These are phyloP conservation scores for Saccharata proteae DNA, from an alignment of 2,329 filamentous ascomycete species.

Conservation along the genomic window DNA sequence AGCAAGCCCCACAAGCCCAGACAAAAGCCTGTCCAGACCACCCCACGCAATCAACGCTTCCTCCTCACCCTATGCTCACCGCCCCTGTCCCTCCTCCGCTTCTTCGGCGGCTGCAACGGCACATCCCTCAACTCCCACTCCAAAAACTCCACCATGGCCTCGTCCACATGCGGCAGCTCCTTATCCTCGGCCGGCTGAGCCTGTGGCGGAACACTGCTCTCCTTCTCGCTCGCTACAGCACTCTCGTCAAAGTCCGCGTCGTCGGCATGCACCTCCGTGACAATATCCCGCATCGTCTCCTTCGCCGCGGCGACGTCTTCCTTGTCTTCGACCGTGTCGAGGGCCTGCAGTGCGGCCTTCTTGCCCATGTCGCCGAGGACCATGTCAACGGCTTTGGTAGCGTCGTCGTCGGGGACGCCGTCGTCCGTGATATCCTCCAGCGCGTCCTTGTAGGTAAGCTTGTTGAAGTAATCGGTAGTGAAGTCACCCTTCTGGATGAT, in stretches of 20 bases:
- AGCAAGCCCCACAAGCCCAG: too few species aligned
- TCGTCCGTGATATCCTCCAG: slow-evolving; percentile 40
- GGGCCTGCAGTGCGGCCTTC: slow-evolving; percentile 48
- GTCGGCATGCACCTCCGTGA: slow-evolving; percentile 40
- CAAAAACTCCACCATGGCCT: slow-evolving; percentile 6
- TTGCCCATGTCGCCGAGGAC: slow-evolving; percentile 46
- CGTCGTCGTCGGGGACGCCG: slow-evolving; percentile 19
- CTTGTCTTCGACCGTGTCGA: slow-evolving; percentile 82
- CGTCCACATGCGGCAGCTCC: slow-evolving; percentile 6
- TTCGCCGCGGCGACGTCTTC: slow-evolving; percentile 86
- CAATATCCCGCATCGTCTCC: slow-evolving; percentile 76
- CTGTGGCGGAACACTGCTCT: slow-evolving; percentile 10
- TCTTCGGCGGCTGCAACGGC: slow-evolving; percentile 6
- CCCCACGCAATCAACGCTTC: slow-evolving; percentile 3
- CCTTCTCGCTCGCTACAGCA: slow-evolving; percentile 12
- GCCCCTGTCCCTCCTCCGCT: slow-evolving; percentile 5
- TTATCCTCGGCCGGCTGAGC: slow-evolving; percentile 1
- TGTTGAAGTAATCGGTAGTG: slow-evolving; percentile 91
- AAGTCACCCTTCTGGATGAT: slow-evolving; percentile 98
- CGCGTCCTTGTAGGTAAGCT: slow-evolving; percentile 56
- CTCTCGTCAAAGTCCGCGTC: slow-evolving; percentile 29
- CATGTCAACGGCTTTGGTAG: slow-evolving; percentile 72
- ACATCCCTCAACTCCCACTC: slow-evolving; percentile 9
- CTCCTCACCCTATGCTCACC: slow-evolving; percentile 8
- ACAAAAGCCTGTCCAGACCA: too few species aligned